phyloP scores from a whole-genome alignment of 306 rosid genomes.

The Glycine latifolia region DNA sequence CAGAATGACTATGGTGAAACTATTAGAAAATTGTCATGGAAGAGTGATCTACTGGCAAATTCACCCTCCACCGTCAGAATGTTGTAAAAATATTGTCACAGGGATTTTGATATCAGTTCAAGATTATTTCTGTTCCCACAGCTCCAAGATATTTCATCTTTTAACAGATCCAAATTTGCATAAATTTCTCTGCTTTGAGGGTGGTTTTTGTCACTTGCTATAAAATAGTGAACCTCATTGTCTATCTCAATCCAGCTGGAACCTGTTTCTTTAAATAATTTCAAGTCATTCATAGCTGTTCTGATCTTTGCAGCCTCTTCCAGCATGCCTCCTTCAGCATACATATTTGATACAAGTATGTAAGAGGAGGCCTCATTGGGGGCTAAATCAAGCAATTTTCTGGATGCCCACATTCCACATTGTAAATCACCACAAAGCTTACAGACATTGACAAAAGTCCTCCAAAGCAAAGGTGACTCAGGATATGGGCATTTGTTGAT shows the following conservation, averaged over 20 bases:
- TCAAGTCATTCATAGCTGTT: slow-evolving; percentile 62
- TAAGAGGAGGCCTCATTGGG: slow-evolving; percentile 61
- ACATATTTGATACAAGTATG: slow-evolving; percentile 62
- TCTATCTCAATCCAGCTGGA: slow-evolving; percentile 60
- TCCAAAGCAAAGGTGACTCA: slow-evolving; percentile 62
- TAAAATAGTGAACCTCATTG: slow-evolving; percentile 59
- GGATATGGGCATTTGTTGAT: slow-evolving; percentile 52
- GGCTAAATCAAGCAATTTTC: slow-evolving; percentile 58
- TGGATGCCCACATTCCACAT: slow-evolving; percentile 56
- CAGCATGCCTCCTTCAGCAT: slow-evolving; percentile 56
- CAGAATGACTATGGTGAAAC: background rate
- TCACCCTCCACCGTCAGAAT: background rate
- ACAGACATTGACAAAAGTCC: slow-evolving; percentile 61
- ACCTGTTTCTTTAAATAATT: slow-evolving; percentile 61
- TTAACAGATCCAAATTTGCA: slow-evolving; percentile 48
- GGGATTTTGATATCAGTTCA: slow-evolving; percentile 19
- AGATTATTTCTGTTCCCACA: slow-evolving; percentile 30
- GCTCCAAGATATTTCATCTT: slow-evolving; percentile 38
- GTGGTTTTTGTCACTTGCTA: slow-evolving; percentile 59
- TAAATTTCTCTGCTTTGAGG: slow-evolving; percentile 59
- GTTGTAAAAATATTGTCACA: no score
- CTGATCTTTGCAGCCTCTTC: slow-evolving; percentile 65
- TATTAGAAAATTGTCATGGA: slow-evolving; percentile 3
- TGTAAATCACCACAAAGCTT: slow-evolving; percentile 51
- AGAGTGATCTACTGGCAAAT: slow-evolving; percentile 21